Evolutionary conservation across 1,284 basidiomycete genomes (phyloP), one percentile per base, ranked within the genome.

Genomic region (Rhodotorula sp.): DNA sequence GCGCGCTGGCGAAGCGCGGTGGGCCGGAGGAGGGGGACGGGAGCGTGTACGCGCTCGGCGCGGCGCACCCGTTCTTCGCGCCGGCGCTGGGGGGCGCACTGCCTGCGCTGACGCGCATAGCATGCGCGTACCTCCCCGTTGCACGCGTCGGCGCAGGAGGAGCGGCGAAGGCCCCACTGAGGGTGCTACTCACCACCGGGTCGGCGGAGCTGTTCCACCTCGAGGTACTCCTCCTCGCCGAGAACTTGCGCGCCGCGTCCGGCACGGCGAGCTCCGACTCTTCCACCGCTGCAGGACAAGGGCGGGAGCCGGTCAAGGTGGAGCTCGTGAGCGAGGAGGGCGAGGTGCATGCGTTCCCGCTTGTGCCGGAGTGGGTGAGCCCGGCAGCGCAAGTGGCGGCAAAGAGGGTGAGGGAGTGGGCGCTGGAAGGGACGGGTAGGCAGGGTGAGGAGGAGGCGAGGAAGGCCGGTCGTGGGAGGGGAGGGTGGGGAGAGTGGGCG

Each of bases 271-370:
- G 19, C 3, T 13, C 37, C 34, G 58, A 46, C n/a, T n/a, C n/a
- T n/a, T n/a, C n/a, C n/a, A n/a, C n/a, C n/a, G n/a, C n/a, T 7
- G 58, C 34, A 0, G 34, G 27, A 15, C 22, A 12, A 21, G 29
- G 51, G 1, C 25, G 37, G 27, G 69, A 64, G 32, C 56, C 60
- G 27, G 36, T 74, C 46, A 44, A 67, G 22, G 70, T 77, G 7
- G 69, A 73, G 36, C 48, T 56, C 48, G 50, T 73, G 29, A 68
- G 67, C 27, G 74, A 64, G 36, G 56, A 63, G 25, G 73, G 71
- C 25, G 77, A 78, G 53, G 69, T 73, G 22, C 77, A 78, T 51
- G 75, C 74, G 29, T 78, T 76, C 48, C 63, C 71, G 22, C 62
- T 78, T 22, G 65, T 77, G 27, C 77, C 77, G 10, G 62, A 68